Percentiles rank a stretch among this genome's conserved stretches.
Evolutionary conservation across 148 eudicot species (phyloP).

Genomic region (Simmondsia chinensis): DNA sequence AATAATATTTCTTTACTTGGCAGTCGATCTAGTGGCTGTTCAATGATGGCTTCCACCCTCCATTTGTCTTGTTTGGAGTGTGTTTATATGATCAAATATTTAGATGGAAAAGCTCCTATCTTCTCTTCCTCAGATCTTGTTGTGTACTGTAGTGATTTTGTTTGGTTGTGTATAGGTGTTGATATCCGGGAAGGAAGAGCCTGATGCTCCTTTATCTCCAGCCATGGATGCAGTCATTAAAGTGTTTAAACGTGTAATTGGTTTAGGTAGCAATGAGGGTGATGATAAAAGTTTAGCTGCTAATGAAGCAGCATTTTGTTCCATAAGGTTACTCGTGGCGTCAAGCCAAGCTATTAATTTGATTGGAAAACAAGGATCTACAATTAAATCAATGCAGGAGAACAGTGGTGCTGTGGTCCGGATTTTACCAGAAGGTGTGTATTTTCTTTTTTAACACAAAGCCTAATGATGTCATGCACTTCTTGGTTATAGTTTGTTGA

Average conservation of each 20-base stretch:
- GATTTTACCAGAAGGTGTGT: conserved; percentile 57
- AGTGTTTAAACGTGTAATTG: conserved; percentile 31
- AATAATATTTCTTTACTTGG: no score
- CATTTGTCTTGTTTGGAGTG: no score
- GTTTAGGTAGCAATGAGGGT: conserved; percentile 22
- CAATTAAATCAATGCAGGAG: conserved; percentile 54
- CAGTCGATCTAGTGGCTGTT: no score
- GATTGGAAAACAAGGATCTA: conserved; percentile 39
- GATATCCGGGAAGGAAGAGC: conserved; percentile 45
- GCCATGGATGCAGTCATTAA: conserved; percentile 41
- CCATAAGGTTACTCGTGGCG: conserved; percentile 28
- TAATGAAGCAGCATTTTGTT: conserved; percentile 30
- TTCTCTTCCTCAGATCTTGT: neutral
- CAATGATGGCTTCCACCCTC: no score
- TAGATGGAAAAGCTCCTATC: no score
- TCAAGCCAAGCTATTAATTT: conserved; percentile 29
- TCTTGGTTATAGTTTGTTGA: no score
- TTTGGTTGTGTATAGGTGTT: conserved; percentile 23
- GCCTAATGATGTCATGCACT: neutral
- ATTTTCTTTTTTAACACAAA: neutral
- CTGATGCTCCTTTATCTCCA: conserved; percentile 29
- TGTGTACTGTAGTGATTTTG: neutral
- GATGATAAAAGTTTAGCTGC: conserved; percentile 13
- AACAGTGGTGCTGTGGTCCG: conserved; percentile 64
- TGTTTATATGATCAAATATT: no score